Percentiles rank a stretch among this genome's conserved stretches.
phyloP scores from a whole-genome alignment of 2,329 filamentous ascomycete species.

The Calonectria pseudoreteaudii region DNA sequence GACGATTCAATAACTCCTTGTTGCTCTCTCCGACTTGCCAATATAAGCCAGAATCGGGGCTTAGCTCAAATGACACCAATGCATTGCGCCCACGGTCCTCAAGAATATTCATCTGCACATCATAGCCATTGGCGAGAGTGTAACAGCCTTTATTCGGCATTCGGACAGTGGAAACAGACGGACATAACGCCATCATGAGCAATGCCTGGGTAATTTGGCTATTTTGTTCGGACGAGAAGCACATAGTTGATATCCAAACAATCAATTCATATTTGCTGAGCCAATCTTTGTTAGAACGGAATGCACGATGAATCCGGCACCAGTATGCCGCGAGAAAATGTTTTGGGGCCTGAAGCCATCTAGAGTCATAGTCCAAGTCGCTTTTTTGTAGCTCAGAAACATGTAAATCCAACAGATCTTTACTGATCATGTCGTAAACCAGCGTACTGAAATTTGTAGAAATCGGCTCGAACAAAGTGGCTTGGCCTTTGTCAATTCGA shows the following conservation, averaged over 20 bases:
- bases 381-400: not conserved
- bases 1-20: not conserved
- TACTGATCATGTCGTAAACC: slow-evolving; percentile 9
- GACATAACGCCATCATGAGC: slow-evolving; percentile 18
- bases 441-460: not conserved
- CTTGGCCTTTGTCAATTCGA: not conserved
- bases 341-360: slow-evolving; percentile 22
- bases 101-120: not conserved
- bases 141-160: not conserved
- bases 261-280: slow-evolving; percentile 33
- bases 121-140: slow-evolving; percentile 8
- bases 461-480: not conserved
- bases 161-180: not conserved
- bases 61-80: not conserved
- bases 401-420: not conserved
- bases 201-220: slow-evolving; percentile 27
- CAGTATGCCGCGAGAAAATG: slow-evolving; percentile 19
- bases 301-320: slow-evolving; percentile 33
- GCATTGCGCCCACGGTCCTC: not conserved
- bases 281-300: slow-evolving; percentile 19
- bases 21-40: not conserved
- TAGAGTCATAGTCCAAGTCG: slow-evolving; percentile 29
- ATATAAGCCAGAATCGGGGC: not conserved
- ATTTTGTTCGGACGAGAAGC: slow-evolving; percentile 24
- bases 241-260: slow-evolving; percentile 30